Conservation (phyloP, 306 rosid species). For the Vachellia pachyceras region DNA sequence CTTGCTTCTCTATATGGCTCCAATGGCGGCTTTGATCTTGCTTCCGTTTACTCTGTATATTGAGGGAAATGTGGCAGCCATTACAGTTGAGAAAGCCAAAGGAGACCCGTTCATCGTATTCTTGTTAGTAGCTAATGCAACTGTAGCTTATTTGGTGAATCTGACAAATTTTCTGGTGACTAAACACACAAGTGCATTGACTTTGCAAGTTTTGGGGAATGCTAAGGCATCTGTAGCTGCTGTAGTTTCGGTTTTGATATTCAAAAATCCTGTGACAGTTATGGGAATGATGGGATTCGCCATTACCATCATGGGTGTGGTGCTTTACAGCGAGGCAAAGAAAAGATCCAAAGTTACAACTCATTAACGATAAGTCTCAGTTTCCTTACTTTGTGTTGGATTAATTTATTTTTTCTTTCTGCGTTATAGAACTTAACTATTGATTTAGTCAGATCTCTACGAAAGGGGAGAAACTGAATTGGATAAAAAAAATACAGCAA, state of each 20-base stretch:
- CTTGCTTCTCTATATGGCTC: conserved; percentile 90
- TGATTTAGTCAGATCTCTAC: conserved; percentile 29
- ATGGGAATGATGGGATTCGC: conserved; percentile 90
- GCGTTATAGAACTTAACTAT: conserved; percentile 2
- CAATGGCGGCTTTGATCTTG: conserved; percentile 78
- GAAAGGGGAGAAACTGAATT: conserved; percentile 17
- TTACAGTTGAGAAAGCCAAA: conserved; percentile 60
- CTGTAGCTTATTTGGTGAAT: conserved; percentile 91
- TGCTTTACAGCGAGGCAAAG: conserved; percentile 91
- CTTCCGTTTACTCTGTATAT: conserved; percentile 75
- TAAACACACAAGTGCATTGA: conserved; percentile 90
- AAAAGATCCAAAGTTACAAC: conserved; percentile 78
- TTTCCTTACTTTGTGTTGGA: neutral
- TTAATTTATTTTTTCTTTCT: neutral
- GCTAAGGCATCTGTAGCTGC: conserved; percentile 95
- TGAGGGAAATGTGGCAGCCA: conserved; percentile 70
- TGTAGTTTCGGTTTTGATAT: conserved; percentile 87
- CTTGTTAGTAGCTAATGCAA: conserved; percentile 78
- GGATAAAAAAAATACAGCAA: conserved; percentile 28
- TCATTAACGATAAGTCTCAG: conserved; percentile 37
- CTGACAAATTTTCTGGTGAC: conserved; percentile 87
- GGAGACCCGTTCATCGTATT: conserved; percentile 67
- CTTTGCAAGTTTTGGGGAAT: conserved; percentile 89
- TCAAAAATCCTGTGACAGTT: conserved; percentile 81
- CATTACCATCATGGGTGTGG: conserved; percentile 86